A percentile compares a stretch with the other conserved stretches of the same genome.
phyloP scores from a whole-genome alignment of 1,284 basidiomycete genomes.

The Boletus chippewaensis region DNA sequence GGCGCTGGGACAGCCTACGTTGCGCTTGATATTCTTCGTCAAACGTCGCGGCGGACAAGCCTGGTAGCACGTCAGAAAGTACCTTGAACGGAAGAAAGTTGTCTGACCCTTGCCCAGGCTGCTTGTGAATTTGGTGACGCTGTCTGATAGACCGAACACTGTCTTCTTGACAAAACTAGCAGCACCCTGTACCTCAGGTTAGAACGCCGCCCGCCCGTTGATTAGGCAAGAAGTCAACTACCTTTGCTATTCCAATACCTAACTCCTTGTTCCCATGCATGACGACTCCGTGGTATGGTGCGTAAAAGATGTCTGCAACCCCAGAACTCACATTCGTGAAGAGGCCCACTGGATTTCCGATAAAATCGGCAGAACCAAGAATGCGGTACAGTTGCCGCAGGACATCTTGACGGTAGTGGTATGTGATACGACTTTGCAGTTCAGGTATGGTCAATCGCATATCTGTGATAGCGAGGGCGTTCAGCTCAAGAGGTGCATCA shows the following conservation, averaged over 20 bases:
- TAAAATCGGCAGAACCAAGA: conserved; percentile 94
- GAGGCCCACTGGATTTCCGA: conserved; percentile 88
- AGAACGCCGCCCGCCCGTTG: conserved; percentile 1
- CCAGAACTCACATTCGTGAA: conserved; percentile 99
- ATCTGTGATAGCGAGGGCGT: conserved; percentile 92
- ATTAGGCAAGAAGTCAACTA: conserved; percentile 26
- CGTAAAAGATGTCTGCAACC: conserved; percentile 98
- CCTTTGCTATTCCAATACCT: conserved; percentile 95
- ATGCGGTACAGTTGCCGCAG: conserved; percentile 94
- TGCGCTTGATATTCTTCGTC: conserved; percentile 93
- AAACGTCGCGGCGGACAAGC: conserved; percentile 92
- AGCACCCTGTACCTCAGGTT: conserved; percentile 59
- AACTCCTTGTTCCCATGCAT: conserved; percentile 97
- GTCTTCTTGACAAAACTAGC: conserved; percentile 99
- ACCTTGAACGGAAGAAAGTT: not conserved
- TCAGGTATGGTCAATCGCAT: conserved; percentile 85
- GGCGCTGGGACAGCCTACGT: conserved; percentile 80
- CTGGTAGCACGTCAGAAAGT: conserved; percentile 35
- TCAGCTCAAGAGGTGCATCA: conserved; percentile 93
- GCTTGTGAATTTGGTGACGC: conserved; percentile 94
- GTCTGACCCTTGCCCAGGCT: conserved; percentile 87
- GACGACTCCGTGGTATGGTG: conserved; percentile 95
- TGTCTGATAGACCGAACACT: conserved; percentile 93
- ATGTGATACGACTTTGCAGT: conserved; percentile 77
- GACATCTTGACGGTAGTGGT: conserved; percentile 94